Evolutionary conservation across 1,284 basidiomycete genomes (phyloP).

Genomic region (Moniliella sp.): DNA sequence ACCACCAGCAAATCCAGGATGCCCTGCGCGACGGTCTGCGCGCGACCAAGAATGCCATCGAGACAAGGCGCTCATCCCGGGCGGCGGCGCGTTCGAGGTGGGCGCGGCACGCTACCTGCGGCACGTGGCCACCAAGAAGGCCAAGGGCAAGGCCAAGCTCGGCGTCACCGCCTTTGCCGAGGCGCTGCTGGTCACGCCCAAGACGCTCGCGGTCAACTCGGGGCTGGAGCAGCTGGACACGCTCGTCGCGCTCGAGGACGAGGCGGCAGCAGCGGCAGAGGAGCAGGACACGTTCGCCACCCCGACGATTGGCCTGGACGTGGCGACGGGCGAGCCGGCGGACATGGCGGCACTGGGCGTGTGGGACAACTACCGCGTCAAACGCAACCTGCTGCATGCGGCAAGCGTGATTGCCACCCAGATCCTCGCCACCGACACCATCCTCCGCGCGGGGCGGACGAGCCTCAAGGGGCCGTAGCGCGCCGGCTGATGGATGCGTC

Average conservation of each 20-base stretch:
- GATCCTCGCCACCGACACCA: conserved; percentile 80
- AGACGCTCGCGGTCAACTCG: conserved; percentile 84
- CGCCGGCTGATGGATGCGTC: too few species aligned
- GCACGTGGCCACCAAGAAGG: conserved; percentile 53
- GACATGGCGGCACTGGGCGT: conserved; percentile 85
- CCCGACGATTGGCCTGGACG: conserved; percentile 71
- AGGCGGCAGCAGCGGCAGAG: conserved; percentile 72
- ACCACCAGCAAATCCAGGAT: conserved; percentile 89
- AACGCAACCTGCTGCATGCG: conserved; percentile 79
- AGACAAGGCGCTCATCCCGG: conserved; percentile 68
- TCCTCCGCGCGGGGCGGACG: conserved; percentile 55
- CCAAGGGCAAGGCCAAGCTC: conserved; percentile 89
- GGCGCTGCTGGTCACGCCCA: conserved; percentile 77
- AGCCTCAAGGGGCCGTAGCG: conserved; percentile 27
- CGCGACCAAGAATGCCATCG: conserved; percentile 86
- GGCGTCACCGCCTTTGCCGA: conserved; percentile 94
- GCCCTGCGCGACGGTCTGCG: conserved; percentile 86
- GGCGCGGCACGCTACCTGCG: conserved; percentile 65
- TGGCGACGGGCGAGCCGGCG: conserved; percentile 81
- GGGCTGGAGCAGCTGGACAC: conserved; percentile 93
- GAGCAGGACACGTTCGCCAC: too few species aligned
- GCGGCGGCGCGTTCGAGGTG: conserved; percentile 90
- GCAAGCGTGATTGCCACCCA: conserved; percentile 95
- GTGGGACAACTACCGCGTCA: conserved; percentile 98
- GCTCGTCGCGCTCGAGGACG: conserved; percentile 75